Conservation (phyloP, 2,329 filamentous ascomycete species). For the Aspergillus aculeatinus region DNA sequence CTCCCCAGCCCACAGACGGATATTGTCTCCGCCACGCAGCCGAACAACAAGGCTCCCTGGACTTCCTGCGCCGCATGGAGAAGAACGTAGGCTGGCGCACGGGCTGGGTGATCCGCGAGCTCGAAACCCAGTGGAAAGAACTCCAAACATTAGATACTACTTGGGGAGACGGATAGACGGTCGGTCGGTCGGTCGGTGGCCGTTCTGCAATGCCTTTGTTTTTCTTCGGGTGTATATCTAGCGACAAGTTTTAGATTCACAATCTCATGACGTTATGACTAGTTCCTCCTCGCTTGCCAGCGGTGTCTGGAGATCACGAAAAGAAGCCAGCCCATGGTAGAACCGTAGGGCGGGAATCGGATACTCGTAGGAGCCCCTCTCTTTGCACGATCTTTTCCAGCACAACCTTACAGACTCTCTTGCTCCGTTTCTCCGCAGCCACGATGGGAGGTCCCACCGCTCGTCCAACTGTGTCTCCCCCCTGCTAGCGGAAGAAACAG, state of each 20-base stretch:
- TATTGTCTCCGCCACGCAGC: constrained; percentile 30
- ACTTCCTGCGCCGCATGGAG: constrained; percentile 30
- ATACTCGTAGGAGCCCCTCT: no score
- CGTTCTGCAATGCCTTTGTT: background rate
- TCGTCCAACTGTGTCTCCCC: no score
- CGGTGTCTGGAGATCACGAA: no score
- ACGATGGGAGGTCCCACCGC: no score
- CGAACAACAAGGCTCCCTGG: constrained; percentile 30
- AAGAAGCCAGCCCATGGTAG: no score
- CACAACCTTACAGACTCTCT: no score
- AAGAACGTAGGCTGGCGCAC: constrained; percentile 34
- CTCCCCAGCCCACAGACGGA: constrained; percentile 24
- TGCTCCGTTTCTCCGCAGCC: no score
- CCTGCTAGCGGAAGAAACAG: no score
- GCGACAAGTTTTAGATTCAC: no score
- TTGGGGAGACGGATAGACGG: constrained; percentile 1
- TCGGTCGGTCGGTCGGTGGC: background rate
- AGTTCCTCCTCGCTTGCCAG: no score
- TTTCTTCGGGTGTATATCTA: background rate
- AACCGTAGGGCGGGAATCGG: no score
- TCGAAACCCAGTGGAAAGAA: constrained; percentile 32
- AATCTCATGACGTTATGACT: background rate
- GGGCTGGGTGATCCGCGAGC: constrained; percentile 28
- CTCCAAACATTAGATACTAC: constrained; percentile 20
- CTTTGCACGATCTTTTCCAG: no score